These are phyloP conservation scores for Gomphus bonarii DNA, from an alignment of 1,284 basidiomycete species.

Conservation along the genomic window DNA sequence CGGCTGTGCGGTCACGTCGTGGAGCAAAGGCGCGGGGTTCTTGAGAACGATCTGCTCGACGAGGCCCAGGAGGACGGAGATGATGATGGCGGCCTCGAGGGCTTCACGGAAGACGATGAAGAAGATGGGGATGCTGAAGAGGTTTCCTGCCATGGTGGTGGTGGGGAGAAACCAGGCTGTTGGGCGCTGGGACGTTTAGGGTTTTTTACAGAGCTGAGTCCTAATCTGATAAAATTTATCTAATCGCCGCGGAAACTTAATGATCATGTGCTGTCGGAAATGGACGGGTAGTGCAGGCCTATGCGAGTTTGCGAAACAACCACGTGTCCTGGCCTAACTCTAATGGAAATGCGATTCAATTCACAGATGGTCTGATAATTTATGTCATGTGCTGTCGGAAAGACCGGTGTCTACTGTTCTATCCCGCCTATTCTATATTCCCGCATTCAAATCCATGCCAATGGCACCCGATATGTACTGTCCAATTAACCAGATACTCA, in stretches of 20 bases:
- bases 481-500: no score
- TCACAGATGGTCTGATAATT: no score
- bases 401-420: no score
- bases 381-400: no score
- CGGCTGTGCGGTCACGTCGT: slow-evolving; percentile 19
- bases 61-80: slow-evolving; percentile 79
- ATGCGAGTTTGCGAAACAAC: no score
- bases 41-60: slow-evolving; percentile 66
- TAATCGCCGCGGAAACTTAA: slow-evolving; percentile 7
- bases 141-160: slow-evolving; percentile 41
- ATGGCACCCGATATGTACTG: no score
- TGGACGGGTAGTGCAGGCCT: not conserved
- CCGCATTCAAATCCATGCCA: no score
- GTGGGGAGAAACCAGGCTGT: not conserved
- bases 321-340: no score
- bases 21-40: slow-evolving; percentile 17
- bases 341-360: no score
- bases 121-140: slow-evolving; percentile 77
- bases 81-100: slow-evolving; percentile 81
- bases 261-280: not conserved
- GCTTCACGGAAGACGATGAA: slow-evolving; percentile 88
- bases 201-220: not conserved
- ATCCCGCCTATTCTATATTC: no score
- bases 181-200: not conserved
- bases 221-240: slow-evolving; percentile 2